Conservation (phyloP, 1,139 yeast species). For the Sugiyamaella xylanicola region DNA sequence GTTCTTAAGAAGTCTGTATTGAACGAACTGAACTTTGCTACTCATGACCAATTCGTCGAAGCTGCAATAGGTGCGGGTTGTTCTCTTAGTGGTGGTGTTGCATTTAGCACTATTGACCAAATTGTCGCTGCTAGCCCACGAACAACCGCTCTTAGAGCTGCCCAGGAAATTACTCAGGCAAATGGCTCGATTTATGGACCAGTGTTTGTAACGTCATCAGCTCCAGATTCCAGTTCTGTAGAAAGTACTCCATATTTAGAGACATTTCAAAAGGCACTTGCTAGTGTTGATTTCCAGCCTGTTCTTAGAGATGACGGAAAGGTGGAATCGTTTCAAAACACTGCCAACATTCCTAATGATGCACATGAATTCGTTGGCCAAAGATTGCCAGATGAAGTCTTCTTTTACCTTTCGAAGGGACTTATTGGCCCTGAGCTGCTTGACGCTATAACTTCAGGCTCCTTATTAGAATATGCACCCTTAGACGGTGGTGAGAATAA, state of each 20-base stretch:
- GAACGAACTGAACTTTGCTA: slow-evolving; percentile 54
- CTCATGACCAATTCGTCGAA: slow-evolving; percentile 70
- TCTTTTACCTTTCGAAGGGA: slow-evolving; percentile 81
- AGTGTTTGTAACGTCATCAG: slow-evolving; percentile 32
- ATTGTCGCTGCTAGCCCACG: slow-evolving; percentile 37
- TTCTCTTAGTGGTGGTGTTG: slow-evolving; percentile 65
- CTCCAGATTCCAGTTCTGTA: slow-evolving; percentile 27
- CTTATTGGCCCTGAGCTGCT: slow-evolving; percentile 65
- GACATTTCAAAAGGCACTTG: slow-evolving; percentile 54
- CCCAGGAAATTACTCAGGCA: slow-evolving; percentile 48
- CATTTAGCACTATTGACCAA: slow-evolving; percentile 54
- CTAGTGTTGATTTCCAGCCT: slow-evolving; percentile 63
- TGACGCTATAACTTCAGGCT: slow-evolving; percentile 69
- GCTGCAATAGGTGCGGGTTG: slow-evolving; percentile 78
- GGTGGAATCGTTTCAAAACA: slow-evolving; percentile 57
- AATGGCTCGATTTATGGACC: slow-evolving; percentile 51
- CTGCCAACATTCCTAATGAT: slow-evolving; percentile 64
- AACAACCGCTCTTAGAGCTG: slow-evolving; percentile 44
- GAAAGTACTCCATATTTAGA: slow-evolving; percentile 36
- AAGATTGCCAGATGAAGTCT: slow-evolving; percentile 82
- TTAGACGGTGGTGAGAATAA: slow-evolving; percentile 63
- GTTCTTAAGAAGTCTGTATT: slow-evolving; percentile 63
- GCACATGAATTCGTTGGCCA: slow-evolving; percentile 82
- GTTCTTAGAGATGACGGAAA: slow-evolving; percentile 68
- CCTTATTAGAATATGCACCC: slow-evolving; percentile 65